Percentiles rank a stretch among this genome's conserved stretches.
These are phyloP conservation scores for Alternaria arborescens DNA, from an alignment of 2,329 filamentous ascomycete genomes.

Conservation along the genomic window DNA sequence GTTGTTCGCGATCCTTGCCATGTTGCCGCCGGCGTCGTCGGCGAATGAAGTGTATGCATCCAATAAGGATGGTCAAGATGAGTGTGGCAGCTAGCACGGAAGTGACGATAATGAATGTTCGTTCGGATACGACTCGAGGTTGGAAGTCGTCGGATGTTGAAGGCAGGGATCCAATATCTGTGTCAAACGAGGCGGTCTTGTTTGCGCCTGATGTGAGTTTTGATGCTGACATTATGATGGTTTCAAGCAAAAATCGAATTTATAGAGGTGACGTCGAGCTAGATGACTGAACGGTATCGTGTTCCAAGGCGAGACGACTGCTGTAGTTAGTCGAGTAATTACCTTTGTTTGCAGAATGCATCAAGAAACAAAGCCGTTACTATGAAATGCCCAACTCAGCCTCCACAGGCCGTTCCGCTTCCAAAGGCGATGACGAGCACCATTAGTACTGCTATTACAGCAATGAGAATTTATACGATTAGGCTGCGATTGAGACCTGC, in stretches of 20 bases:
- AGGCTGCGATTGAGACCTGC: not conserved
- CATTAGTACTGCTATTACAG: not conserved
- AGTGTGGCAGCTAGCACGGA: not conserved
- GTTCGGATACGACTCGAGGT: conserved; percentile 1
- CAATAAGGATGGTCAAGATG: conserved; percentile 2
- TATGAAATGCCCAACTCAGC: not conserved
- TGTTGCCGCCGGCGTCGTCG: not conserved
- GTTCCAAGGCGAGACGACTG: not conserved
- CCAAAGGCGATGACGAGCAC: not conserved
- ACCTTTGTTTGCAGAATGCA: not conserved
- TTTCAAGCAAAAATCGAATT: not conserved
- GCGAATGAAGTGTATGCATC: conserved; percentile 5
- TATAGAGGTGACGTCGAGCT: not conserved
- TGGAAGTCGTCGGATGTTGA: not conserved
- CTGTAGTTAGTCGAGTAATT: not conserved
- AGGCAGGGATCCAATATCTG: not conserved
- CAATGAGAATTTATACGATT: not conserved
- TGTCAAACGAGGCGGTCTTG: not conserved
- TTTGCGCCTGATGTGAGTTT: not conserved
- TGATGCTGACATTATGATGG: not conserved
- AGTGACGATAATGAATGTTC: conserved; percentile 5
- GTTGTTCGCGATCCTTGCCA: not conserved
- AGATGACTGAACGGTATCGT: not conserved
- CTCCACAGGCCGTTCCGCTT: not conserved
- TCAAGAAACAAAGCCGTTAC: not conserved